Conservation (phyloP, 2,329 filamentous ascomycete genomes). For the Fusarium albidum region DNA sequence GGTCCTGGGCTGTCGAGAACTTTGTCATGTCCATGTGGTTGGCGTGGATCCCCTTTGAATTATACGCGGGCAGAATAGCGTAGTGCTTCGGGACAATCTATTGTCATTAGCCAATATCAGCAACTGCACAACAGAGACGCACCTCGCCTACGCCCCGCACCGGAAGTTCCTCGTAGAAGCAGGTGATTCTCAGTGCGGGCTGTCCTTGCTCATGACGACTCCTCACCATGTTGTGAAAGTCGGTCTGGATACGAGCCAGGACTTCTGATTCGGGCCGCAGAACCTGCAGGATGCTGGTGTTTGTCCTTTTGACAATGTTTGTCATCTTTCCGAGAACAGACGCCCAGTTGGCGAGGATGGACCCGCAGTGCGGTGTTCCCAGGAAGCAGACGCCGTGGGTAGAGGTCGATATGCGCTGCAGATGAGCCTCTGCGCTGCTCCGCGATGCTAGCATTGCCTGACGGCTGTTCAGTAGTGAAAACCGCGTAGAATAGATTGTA, state of each 20-base stretch:
- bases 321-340: constrained; percentile 14
- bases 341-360: constrained; percentile 22
- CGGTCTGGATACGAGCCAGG: constrained; percentile 15
- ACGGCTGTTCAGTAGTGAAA: not conserved
- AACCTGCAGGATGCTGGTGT: constrained; percentile 15
- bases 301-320: too few relatives aligned
- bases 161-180: constrained; percentile 33
- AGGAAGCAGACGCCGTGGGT: constrained; percentile 29
- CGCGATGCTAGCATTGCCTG: constrained; percentile 23
- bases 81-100: constrained; percentile 30
- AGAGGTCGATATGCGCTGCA: constrained; percentile 9
- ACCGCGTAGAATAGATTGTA: not conserved
- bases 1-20: constrained; percentile 1
- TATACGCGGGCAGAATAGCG: constrained; percentile 15
- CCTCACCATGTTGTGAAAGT: constrained; percentile 20
- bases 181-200: constrained; percentile 15
- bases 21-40: constrained; percentile 24
- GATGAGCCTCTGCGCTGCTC: constrained; percentile 19
- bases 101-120: too few relatives aligned
- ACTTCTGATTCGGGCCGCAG: constrained; percentile 26
- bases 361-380: constrained; percentile 27
- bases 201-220: not conserved
- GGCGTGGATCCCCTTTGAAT: constrained; percentile 12
- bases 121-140: too few relatives aligned
- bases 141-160: not conserved